These are phyloP conservation scores for Chaetomium cochliodes DNA, from an alignment of 495 filamentous ascomycete genomes.

Conservation along the genomic window DNA sequence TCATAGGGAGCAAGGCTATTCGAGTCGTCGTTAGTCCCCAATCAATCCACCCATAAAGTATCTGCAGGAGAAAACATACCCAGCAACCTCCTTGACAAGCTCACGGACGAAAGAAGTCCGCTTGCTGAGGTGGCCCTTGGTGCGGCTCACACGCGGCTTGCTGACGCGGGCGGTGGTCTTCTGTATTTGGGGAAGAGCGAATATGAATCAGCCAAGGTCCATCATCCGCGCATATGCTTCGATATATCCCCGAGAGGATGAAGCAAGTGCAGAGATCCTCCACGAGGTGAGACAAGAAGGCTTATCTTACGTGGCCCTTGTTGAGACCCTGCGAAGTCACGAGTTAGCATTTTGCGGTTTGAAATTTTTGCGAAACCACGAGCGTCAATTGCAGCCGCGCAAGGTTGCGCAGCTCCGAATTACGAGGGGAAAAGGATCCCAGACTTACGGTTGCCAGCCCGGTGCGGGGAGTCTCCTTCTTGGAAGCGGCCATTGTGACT, in stretches of 20 bases:
- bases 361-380: background rate
- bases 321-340: slow-evolving; percentile 61
- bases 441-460: slow-evolving; percentile 26
- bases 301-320: slow-evolving; percentile 73
- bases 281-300: slow-evolving; percentile 44
- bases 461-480: slow-evolving; percentile 28
- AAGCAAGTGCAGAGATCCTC: slow-evolving; percentile 56
- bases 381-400: background rate
- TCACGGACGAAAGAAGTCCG: slow-evolving; percentile 88
- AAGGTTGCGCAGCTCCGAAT: background rate
- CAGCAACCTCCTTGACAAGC: slow-evolving; percentile 93
- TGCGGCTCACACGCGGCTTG: slow-evolving; percentile 85
- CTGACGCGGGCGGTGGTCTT: slow-evolving; percentile 87
- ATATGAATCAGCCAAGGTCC: slow-evolving; percentile 43
- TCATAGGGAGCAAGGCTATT: slow-evolving; percentile 85
- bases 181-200: slow-evolving; percentile 48
- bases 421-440: background rate
- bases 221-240: slow-evolving; percentile 30
- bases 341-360: slow-evolving; percentile 21
- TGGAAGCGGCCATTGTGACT: slow-evolving; percentile 28
- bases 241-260: slow-evolving; percentile 31
- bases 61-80: slow-evolving; percentile 51
- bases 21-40: background rate
- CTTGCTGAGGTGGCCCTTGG: slow-evolving; percentile 92
- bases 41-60: background rate